A percentile compares a stretch with the other conserved stretches of the same genome.
These are phyloP conservation scores for Saccharomycopsis hybrid DNA, from an alignment of 1,139 yeast species.

Conservation along the genomic window DNA sequence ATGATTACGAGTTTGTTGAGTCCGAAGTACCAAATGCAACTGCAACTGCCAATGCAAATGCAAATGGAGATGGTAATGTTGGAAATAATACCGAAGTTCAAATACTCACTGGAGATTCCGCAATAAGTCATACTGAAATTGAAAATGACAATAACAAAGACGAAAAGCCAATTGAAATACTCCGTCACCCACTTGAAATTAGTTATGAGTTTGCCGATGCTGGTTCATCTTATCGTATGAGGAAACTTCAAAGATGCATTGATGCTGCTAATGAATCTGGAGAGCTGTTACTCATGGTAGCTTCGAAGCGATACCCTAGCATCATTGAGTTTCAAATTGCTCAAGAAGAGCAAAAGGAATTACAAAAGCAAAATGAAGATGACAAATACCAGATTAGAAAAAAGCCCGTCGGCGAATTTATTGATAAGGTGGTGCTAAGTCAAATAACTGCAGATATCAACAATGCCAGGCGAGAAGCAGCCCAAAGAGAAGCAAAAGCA, in stretches of 20 bases:
- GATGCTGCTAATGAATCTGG: conserved; percentile 8
- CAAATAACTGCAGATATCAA: conserved; percentile 30
- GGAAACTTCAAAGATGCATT: conserved; percentile 9
- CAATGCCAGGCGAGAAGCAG: too few species aligned
- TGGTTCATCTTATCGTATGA: conserved; percentile 11
- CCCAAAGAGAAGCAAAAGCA: conserved; percentile 27
- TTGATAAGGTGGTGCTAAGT: conserved; percentile 26
- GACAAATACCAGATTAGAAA: conserved; percentile 18
- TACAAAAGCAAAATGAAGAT: conserved; percentile 7
- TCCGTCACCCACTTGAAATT: conserved; percentile 20
- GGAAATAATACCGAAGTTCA: too few species aligned
- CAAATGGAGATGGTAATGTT: too few species aligned
- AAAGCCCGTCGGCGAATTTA: conserved; percentile 17
- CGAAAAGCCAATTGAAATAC: neutral
- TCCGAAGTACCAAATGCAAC: neutral
- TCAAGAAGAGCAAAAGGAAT: conserved; percentile 14
- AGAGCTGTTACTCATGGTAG: neutral
- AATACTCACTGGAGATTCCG: conserved; percentile 4
- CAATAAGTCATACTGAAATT: neutral
- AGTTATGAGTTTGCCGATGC: conserved; percentile 16
- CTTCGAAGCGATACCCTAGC: conserved; percentile 2
- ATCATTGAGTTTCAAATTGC: conserved; percentile 11
- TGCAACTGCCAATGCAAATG: neutral
- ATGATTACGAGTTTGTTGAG: neutral
- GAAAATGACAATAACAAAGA: neutral